These are phyloP conservation scores for Tylopilus balloui DNA, from an alignment of 768 basidiomycete genomes.

Conservation along the genomic window DNA sequence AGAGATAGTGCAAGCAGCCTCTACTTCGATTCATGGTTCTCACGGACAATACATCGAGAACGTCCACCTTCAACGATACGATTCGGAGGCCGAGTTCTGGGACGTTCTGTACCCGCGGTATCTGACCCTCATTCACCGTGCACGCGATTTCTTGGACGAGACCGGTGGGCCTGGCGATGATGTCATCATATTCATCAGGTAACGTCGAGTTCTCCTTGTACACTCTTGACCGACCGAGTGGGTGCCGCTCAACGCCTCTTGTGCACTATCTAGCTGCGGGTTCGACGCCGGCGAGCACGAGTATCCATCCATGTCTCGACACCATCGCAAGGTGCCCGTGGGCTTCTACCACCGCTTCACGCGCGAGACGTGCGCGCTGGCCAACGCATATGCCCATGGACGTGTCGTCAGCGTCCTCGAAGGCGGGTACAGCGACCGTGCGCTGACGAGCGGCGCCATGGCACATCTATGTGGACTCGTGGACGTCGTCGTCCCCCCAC, in stretches of 20 bases:
- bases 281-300: slow-evolving; percentile 96
- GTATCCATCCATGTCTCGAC: slow-evolving; percentile 84
- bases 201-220: background rate
- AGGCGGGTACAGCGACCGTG: slow-evolving; percentile 91
- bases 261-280: slow-evolving; percentile 57
- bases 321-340: slow-evolving; percentile 82
- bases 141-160: slow-evolving; percentile 62
- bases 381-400: slow-evolving; percentile 60
- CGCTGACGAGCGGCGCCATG: slow-evolving; percentile 78
- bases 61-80: slow-evolving; percentile 15
- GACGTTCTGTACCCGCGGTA: slow-evolving; percentile 61
- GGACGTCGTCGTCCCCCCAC: slow-evolving; percentile 3
- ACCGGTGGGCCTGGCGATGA: slow-evolving; percentile 66
- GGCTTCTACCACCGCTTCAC: slow-evolving; percentile 86
- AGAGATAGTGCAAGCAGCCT: slow-evolving; percentile 79
- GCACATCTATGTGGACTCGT: slow-evolving; percentile 74
- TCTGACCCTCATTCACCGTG: slow-evolving; percentile 56
- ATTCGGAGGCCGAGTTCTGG: slow-evolving; percentile 11
- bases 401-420: slow-evolving; percentile 86
- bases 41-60: slow-evolving; percentile 30
- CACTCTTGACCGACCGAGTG: too few relatives aligned
- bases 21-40: slow-evolving; percentile 30
- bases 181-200: slow-evolving; percentile 87
- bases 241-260: background rate
- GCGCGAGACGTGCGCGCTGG: slow-evolving; percentile 60